Base-by-base conservation (phyloP, 2,329 filamentous ascomycete genomes). In the Fusarium sterilihyphosum region DNA sequence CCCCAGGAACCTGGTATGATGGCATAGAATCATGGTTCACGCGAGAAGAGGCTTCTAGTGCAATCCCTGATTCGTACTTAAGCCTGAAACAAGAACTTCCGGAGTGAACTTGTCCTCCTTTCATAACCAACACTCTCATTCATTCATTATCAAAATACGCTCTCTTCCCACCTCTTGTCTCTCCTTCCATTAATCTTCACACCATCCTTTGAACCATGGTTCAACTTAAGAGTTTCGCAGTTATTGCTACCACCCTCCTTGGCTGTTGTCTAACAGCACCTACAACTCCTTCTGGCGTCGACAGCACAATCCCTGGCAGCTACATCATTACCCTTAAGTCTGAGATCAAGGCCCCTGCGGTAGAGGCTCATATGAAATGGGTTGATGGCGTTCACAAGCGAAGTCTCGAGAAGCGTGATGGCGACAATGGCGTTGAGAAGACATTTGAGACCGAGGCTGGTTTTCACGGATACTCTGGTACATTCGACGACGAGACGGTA, bases 291-390 rank as follows among this genome's bases (percentile, higher is more conserved):
- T 64, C 75, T 33, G 69, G 64, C 18, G 64, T 67, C 38, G 66
- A 73, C 26, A 74, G 57, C 24, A 61, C 82, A 49, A 77, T 85
- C 50, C 77, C 83, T 49, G 82, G 80, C 73, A 86, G 85, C 61
- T 92, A 90, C 82, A 91, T 92, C 74, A 86, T 92, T 40, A 89
- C 91, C 58, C 90, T 91, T 81, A 89, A 91, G 81, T 82, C 83
- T 70, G 85, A 84, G 57, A 83, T 84, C 73, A 81, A 81, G 59
- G 78, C 84, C 18, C 83, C 82, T 9, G 83, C 81, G 40, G 83
- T 91, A 72, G 80, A 84, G 53, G 81, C 82, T 43, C 87, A 90
- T 78, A 78, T 89, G 71, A 78, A 81, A 40, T 86, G 84, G 74
- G 83, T 90, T 73, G 84, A 83, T n/a, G 82, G 86, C 31, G 80